A percentile compares a stretch with the other conserved stretches of the same genome.
Conservation (phyloP, 495 filamentous ascomycete genomes). For the Cryomyces minteri region DNA sequence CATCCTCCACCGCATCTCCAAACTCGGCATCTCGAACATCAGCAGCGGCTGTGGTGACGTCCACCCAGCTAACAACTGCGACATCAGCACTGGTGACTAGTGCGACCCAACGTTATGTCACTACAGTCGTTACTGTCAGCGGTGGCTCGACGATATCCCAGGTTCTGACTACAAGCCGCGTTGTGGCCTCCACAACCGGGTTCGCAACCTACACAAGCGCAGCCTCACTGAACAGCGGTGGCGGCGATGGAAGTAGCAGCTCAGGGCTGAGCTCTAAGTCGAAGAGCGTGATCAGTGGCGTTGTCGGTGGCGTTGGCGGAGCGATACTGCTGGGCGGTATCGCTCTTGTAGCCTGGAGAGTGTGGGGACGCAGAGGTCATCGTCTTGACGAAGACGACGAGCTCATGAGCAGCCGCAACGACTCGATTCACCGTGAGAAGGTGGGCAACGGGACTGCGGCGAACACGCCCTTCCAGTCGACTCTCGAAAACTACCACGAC, state of each 20-base stretch:
- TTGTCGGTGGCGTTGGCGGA: conserved; percentile 94
- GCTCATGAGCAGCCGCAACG: conserved; percentile 40
- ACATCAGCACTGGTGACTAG: conserved; percentile 17
- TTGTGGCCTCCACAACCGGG: conserved; percentile 19
- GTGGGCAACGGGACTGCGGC: conserved; percentile 22
- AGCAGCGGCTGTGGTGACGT: neutral
- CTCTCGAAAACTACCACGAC: conserved; percentile 82
- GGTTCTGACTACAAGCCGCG: conserved; percentile 8
- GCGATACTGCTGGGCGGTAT: conserved; percentile 66
- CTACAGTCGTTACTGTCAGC: conserved; percentile 14
- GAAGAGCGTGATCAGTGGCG: conserved; percentile 80
- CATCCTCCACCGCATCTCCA: neutral
- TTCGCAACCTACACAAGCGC: conserved; percentile 15
- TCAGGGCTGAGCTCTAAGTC: conserved; percentile 39
- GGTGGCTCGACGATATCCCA: conserved; percentile 10
- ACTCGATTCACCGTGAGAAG: conserved; percentile 30
- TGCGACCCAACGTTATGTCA: conserved; percentile 13
- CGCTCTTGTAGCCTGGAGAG: conserved; percentile 63
- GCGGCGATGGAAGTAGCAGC: conserved; percentile 18
- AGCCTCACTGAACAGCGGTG: conserved; percentile 12
- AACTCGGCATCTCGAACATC: conserved; percentile 1
- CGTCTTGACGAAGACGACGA: conserved; percentile 37
- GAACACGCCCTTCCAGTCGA: conserved; percentile 60
- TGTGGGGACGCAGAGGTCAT: conserved; percentile 42
- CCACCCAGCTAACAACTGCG: neutral